These are phyloP conservation scores for Barbarea vulgaris DNA, from an alignment of 345 rosid species.

Conservation along the genomic window DNA sequence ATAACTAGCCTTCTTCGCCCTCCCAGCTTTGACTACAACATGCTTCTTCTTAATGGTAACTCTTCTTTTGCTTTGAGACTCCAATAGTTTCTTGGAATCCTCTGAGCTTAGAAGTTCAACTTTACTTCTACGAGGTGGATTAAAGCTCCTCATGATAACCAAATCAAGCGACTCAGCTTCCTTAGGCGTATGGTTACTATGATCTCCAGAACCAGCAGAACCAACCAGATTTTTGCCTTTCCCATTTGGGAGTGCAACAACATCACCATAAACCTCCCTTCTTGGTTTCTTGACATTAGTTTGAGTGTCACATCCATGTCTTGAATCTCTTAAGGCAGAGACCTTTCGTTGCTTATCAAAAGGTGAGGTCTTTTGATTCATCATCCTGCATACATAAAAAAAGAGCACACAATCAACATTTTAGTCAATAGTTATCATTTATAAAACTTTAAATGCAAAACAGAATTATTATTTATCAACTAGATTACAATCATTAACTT, in stretches of 20 bases:
- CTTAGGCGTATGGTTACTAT: background rate
- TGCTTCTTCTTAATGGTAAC: no score
- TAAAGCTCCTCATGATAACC: background rate
- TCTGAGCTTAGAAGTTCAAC: no score
- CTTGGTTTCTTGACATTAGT: background rate
- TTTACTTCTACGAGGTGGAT: no score
- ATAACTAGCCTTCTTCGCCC: no score
- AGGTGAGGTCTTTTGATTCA: background rate
- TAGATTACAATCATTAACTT: no score
- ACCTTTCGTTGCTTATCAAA: background rate
- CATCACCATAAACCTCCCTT: background rate
- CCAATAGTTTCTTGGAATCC: no score
- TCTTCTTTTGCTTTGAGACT: no score
- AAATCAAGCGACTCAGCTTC: constrained; percentile 18
- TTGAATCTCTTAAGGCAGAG: background rate
- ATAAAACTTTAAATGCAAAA: no score
- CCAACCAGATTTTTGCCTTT: background rate
- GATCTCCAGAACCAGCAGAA: background rate
- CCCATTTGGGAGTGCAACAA: background rate
- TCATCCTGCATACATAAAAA: constrained; percentile 5
- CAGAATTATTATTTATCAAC: no score
- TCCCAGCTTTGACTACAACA: no score
- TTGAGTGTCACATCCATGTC: background rate
- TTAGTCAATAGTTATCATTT: no score
- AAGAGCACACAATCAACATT: background rate